phyloP scores from a whole-genome alignment of 192 early-diverging fungal species.

The Backusella tuberculispora region DNA sequence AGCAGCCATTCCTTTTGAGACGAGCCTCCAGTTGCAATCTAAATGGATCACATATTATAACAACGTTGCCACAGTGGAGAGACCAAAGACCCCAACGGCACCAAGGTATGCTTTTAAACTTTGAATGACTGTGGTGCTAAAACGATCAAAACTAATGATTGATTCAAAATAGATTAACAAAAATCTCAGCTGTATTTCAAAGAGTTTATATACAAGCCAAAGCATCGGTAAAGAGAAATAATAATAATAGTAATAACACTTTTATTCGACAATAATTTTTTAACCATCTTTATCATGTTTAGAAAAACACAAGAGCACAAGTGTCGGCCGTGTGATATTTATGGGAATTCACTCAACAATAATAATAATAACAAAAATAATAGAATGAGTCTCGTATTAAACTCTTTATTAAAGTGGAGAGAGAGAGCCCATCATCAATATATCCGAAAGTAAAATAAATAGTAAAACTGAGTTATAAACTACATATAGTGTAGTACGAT shows the following conservation, averaged over 20 bases:
- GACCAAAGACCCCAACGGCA: not conserved
- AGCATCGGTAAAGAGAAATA: not conserved
- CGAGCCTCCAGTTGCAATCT: not conserved
- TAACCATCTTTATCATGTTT: slow-evolving; percentile 1
- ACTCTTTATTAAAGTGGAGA: no score
- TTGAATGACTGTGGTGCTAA: not conserved
- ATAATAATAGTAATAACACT: not conserved
- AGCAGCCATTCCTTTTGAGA: not conserved
- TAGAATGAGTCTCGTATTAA: no score
- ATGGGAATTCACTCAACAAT: no score
- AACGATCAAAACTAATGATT: not conserved
- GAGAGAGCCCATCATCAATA: no score
- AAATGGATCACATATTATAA: slow-evolving; percentile 4
- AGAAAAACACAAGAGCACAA: slow-evolving; percentile 1
- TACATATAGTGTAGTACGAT: no score
- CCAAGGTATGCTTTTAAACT: no score
- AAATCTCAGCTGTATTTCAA: not conserved
- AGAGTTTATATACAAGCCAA: not conserved
- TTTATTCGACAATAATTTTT: no score
- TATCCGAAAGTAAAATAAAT: no score
- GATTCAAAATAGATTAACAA: not conserved
- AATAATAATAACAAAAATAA: no score
- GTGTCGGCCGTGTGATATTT: not conserved
- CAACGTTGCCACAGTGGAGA: not conserved
- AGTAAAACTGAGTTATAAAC: no score